phyloP scores from a whole-genome alignment of 2,329 filamentous ascomycete genomes.

The Clarireedia paspali region DNA sequence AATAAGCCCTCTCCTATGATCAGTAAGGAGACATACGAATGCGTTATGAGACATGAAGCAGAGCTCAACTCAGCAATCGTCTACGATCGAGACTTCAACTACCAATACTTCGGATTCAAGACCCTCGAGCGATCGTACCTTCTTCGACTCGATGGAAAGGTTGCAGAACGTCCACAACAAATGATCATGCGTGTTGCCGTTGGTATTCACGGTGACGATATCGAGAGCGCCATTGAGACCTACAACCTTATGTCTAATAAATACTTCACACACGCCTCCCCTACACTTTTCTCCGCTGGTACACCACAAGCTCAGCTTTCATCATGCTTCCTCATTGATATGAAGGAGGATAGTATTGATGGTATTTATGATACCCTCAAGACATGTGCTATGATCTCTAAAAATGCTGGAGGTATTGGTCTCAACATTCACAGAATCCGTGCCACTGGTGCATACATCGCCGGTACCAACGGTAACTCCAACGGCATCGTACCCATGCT shows the following conservation, averaged over 20 bases:
- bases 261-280: conserved; percentile 96
- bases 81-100: conserved; percentile 99
- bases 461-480: conserved; percentile 94
- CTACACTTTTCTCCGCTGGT: conserved; percentile 95
- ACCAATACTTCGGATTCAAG: conserved; percentile 99
- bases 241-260: conserved; percentile 99
- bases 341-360: conserved; percentile 99
- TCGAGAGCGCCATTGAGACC: conserved; percentile 92
- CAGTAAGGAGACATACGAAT: conserved; percentile 81
- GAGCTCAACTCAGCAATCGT: conserved; percentile 98
- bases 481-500: conserved; percentile 98
- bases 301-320: conserved; percentile 92
- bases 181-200: conserved; percentile 99
- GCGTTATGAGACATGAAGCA: conserved; percentile 90
- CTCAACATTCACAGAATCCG: conserved; percentile 95
- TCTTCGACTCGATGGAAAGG: conserved; percentile 88
- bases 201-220: conserved; percentile 89
- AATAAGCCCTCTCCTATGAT: conserved; percentile 84
- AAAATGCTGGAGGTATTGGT: conserved; percentile 97
- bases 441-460: conserved; percentile 95
- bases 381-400: conserved; percentile 99
- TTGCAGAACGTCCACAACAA: conserved; percentile 95
- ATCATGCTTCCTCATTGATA: conserved; percentile 97
- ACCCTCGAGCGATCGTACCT: conserved; percentile 97
- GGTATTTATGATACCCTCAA: conserved; percentile 99